Conservation (phyloP, 306 rosid species). For the Oemleria cerasiformis region DNA sequence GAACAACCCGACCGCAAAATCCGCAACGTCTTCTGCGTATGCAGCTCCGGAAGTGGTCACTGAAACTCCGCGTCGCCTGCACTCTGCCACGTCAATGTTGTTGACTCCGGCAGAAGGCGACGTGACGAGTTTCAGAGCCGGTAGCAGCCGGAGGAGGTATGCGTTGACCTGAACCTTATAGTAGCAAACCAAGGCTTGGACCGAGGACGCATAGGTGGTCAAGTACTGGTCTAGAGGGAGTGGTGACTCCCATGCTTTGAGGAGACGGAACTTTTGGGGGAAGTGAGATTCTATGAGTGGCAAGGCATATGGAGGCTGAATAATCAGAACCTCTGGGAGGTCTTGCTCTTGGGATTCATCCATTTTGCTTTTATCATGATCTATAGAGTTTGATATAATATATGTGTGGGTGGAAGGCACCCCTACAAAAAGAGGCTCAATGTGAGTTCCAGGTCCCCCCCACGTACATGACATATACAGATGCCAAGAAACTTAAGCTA, state of each 20-base stretch:
- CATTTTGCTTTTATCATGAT: constrained; percentile 39
- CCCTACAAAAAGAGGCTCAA: no score
- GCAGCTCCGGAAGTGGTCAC: constrained; percentile 26
- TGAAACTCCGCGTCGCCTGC: constrained; percentile 11
- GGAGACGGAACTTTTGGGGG: constrained; percentile 30
- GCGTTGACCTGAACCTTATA: not conserved
- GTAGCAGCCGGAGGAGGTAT: constrained; percentile 9
- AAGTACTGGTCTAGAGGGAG: constrained; percentile 32
- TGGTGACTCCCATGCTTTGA: constrained; percentile 21
- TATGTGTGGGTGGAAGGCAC: no score
- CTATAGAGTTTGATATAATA: constrained; percentile 18
- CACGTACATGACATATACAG: no score
- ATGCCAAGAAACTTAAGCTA: no score
- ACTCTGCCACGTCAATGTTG: not conserved
- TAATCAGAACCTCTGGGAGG: constrained; percentile 29
- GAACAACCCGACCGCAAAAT: constrained; percentile 38
- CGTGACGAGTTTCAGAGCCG: not conserved
- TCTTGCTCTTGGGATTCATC: not conserved
- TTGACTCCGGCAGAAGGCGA: not conserved
- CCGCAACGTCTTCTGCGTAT: constrained; percentile 45
- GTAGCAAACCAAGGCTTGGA: constrained; percentile 27
- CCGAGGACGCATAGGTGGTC: constrained; percentile 9
- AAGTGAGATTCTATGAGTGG: not conserved
- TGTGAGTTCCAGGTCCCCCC: no score
- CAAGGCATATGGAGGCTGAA: constrained; percentile 24